Percentiles rank a stretch among this genome's conserved stretches.
phyloP scores from a whole-genome alignment of 768 basidiomycete species.

The Suillus occidentalis region DNA sequence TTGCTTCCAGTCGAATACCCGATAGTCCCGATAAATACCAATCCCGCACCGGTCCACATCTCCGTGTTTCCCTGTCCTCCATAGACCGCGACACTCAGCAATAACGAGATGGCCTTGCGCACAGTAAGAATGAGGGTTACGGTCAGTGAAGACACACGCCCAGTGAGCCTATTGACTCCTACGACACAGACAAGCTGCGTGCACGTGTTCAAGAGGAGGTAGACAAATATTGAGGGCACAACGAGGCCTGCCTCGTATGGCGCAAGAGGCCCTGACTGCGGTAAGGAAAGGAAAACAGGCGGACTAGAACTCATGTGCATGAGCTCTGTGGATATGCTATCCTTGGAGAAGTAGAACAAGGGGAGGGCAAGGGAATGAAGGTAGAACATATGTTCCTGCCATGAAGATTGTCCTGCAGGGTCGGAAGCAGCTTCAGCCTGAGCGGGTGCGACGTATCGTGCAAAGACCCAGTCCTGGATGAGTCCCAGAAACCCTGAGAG shows the following conservation, averaged over 20 bases:
- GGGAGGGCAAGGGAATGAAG: conserved; percentile 80
- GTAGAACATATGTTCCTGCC: conserved; percentile 95
- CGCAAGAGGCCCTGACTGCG: conserved; percentile 6
- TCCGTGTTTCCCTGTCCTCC: conserved; percentile 39
- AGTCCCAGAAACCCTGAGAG: conserved; percentile 82
- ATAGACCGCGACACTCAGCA: conserved; percentile 63
- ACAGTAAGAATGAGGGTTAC: conserved; percentile 82
- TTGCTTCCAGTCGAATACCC: conserved; percentile 50
- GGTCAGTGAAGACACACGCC: conserved; percentile 68
- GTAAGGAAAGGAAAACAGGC: conserved; percentile 13
- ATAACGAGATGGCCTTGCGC: conserved; percentile 74
- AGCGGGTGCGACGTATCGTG: conserved; percentile 37
- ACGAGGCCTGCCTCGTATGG: conserved; percentile 30
- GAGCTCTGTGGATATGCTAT: conserved; percentile 42
- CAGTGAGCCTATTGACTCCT: conserved; percentile 85
- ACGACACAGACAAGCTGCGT: conserved; percentile 85
- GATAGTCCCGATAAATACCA: conserved; percentile 73
- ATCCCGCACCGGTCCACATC: conserved; percentile 69
- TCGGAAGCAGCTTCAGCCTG: conserved; percentile 23
- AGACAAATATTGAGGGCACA: conserved; percentile 61
- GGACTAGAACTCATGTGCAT: conserved; percentile 15
- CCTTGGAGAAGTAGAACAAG: conserved; percentile 64
- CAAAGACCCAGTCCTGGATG: conserved; percentile 79
- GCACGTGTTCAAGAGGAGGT: conserved; percentile 72
- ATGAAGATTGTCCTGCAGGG: conserved; percentile 39